Base-by-base conservation (phyloP, 2,329 filamentous ascomycete species). In the Sporothrix sp. region DNA sequence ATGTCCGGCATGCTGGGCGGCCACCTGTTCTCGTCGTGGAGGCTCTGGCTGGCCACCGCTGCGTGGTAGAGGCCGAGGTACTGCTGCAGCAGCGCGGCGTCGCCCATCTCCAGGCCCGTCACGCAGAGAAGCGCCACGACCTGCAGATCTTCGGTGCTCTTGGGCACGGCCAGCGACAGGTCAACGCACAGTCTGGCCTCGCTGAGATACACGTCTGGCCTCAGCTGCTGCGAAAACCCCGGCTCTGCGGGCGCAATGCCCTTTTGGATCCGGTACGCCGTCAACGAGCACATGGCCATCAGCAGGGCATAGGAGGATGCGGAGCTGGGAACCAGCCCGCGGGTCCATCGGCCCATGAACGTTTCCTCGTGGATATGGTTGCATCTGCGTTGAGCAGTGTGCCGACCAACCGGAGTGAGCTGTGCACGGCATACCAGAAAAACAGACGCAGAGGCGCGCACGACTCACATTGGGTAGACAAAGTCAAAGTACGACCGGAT, bases 51-150 rank as follows among this genome's bases (percentile, higher is more conserved):
- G n/a, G 58, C 58, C 2, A 53, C 40, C 6, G 52, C n/a, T n/a
- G 45, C 58, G 27, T 58, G 56, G 39, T 58, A 59, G 11, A 59
- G 52, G 5, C 56, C 58, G 4, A 58, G 47, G 21, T 58, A 57
- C 5, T 51, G 52, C 13, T 58, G 56, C 2, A 54, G 23, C 40
- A 54, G 38, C 0, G 48, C 50, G 3, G 42, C 40, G 32, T 56
- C 27, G 7, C 54, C 54, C 8, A 21, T 48, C 23, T 55, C 44
- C 16, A 48, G 36, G 4, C 53, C 50, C 1, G 47, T 43, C 14
- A 55, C 11, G 9, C 30, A 40, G 28, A 56, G n/a, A 5, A 56
- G 39, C 6, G 52, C 54, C 10, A 50, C 32, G 6, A 52, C 44
- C 13, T 48, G 50, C 4, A 52, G 43, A 13, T 51, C 48, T 45